A percentile compares a stretch with the other conserved stretches of the same genome.
phyloP scores from a whole-genome alignment of 2,329 filamentous ascomycete genomes.

The Thielaviopsis ethacetica region DNA sequence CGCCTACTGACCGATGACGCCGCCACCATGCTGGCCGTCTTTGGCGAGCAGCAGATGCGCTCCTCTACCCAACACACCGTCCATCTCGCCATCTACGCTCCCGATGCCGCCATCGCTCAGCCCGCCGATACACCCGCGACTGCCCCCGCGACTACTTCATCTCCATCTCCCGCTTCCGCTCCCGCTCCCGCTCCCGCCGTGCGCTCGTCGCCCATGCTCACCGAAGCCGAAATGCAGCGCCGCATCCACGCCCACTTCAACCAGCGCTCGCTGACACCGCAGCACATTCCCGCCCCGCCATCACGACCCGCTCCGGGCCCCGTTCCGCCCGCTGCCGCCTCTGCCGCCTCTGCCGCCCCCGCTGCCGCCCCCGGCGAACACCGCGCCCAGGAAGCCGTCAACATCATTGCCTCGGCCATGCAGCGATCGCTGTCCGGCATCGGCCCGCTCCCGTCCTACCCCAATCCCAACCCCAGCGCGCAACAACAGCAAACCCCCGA shows the following conservation, averaged over 20 bases:
- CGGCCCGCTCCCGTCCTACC: background rate
- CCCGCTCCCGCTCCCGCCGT: slow-evolving; percentile 4
- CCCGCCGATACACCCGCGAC: background rate
- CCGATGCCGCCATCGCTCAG: background rate
- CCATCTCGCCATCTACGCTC: slow-evolving; percentile 9
- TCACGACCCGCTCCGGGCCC: background rate
- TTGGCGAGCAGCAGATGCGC: slow-evolving; percentile 31
- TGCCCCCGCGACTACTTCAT: too few relatives aligned
- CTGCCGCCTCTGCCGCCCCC: background rate
- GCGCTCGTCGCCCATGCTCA: slow-evolving; percentile 9
- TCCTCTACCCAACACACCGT: slow-evolving; percentile 5
- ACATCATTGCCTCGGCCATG: slow-evolving; percentile 11
- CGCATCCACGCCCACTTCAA: slow-evolving; percentile 10
- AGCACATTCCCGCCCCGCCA: background rate
- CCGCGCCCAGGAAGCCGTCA: slow-evolving; percentile 7
- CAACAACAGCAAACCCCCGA: background rate
- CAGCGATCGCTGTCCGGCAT: slow-evolving; percentile 4
- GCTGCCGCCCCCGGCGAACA: background rate
- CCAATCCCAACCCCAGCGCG: background rate
- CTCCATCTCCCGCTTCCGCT: background rate
- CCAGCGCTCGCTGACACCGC: slow-evolving; percentile 4
- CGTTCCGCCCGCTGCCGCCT: background rate
- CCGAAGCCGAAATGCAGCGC: slow-evolving; percentile 10
- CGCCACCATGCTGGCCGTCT: slow-evolving; percentile 39
- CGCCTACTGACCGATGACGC: slow-evolving; percentile 36